Conservation (phyloP, 2,329 filamentous ascomycete species). For the Phialophora macrospora region DNA sequence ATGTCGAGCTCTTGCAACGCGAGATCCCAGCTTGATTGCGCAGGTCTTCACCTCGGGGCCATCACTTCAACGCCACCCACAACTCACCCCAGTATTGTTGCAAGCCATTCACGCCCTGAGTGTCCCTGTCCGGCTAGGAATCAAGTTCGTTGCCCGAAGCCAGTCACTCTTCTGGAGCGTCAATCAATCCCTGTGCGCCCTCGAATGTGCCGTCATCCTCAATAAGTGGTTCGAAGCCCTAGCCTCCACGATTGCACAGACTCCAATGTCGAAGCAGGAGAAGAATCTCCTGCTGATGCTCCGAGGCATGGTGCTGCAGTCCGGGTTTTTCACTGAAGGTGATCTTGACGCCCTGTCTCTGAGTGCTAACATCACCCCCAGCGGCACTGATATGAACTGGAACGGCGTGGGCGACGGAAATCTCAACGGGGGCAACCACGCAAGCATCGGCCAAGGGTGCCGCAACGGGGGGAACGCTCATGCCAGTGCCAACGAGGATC, state of each 20-base stretch:
- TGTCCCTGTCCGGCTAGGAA: slow-evolving; percentile 52
- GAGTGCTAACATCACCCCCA: background rate
- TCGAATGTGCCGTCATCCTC: slow-evolving; percentile 50
- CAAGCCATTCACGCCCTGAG: slow-evolving; percentile 72
- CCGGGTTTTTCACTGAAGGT: slow-evolving; percentile 10
- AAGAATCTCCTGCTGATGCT: slow-evolving; percentile 18
- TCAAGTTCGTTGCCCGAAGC: slow-evolving; percentile 46
- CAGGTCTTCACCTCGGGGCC: slow-evolving; percentile 64
- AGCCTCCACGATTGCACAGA: background rate
- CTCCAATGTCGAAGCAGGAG: slow-evolving; percentile 13
- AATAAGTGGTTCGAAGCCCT: slow-evolving; percentile 50
- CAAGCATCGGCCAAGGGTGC: background rate
- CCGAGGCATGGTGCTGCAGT: slow-evolving; percentile 10
- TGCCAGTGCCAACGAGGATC: background rate
- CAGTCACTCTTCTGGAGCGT: slow-evolving; percentile 49
- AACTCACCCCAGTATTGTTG: slow-evolving; percentile 67
- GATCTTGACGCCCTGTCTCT: background rate
- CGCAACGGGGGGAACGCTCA: background rate
- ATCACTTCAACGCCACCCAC: slow-evolving; percentile 62
- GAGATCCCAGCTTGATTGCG: slow-evolving; percentile 67
- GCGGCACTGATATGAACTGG: background rate
- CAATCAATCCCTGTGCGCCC: slow-evolving; percentile 44
- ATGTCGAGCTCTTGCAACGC: slow-evolving; percentile 66
- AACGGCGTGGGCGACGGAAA: background rate
- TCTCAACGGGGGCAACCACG: background rate